These are phyloP conservation scores for Ceratocystis ficicola DNA, from an alignment of 2,329 filamentous ascomycete genomes.

Conservation along the genomic window DNA sequence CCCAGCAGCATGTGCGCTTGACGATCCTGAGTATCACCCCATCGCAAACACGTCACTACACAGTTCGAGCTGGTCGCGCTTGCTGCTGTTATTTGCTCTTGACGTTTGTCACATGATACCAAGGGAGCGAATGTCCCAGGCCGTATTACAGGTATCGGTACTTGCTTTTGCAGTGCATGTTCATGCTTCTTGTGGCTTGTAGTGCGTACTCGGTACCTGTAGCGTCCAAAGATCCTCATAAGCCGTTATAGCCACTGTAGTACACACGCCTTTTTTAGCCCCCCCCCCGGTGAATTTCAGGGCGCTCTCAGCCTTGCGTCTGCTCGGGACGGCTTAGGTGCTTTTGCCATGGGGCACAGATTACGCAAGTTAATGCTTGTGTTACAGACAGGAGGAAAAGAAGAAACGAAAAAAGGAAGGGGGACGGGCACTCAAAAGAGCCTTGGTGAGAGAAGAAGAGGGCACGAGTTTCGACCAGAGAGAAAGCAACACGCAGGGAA, in stretches of 20 bases:
- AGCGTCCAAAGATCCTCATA: not conserved
- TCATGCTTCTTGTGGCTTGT: too few species aligned
- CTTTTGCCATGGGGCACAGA: not conserved
- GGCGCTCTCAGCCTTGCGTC: conserved; percentile 8
- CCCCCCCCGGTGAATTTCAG: not conserved
- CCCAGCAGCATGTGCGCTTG: not conserved
- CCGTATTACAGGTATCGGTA: too few species aligned
- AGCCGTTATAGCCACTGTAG: not conserved
- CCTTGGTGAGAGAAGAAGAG: not conserved
- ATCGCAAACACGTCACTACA: not conserved
- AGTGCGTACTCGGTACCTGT: not conserved
- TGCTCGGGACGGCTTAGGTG: not conserved
- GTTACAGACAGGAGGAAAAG: not conserved
- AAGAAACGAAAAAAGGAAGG: not conserved
- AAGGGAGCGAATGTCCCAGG: not conserved
- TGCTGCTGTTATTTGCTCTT: not conserved
- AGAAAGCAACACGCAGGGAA: not conserved
- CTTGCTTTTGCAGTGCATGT: too few species aligned
- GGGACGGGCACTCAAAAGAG: not conserved
- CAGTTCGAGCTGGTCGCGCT: not conserved
- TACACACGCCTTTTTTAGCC: not conserved
- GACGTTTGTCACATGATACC: not conserved
- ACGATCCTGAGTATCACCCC: not conserved
- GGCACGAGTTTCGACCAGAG: not conserved
- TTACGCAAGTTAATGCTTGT: not conserved